Base-by-base conservation (phyloP, 2,329 filamentous ascomycete genomes). In the Colletotrichum gigasporum region DNA sequence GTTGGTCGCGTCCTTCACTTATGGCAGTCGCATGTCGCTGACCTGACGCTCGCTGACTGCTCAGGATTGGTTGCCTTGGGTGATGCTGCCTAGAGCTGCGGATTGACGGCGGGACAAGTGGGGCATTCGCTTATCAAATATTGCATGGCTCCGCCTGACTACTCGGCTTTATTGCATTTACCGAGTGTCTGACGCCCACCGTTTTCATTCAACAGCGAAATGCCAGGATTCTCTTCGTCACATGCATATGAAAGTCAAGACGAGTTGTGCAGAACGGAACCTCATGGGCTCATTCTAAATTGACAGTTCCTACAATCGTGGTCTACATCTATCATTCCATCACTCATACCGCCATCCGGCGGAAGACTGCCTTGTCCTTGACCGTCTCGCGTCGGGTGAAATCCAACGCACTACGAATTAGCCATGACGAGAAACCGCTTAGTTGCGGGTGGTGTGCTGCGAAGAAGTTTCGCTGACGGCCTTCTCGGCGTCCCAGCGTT, bases 401-500 rank as follows among this genome's bases (percentile, higher is more conserved):
- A 41, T 5, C 18, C 6, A n/a, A 14, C 7, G 14, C 16, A 14
- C 6, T 11, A 20, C 12, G 14, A 35, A 20, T 30, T 4, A 10
- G 10, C 22, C 26, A 51, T 7, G 12, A 20, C 32, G 14, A 22
- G 30, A 28, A 35, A 3, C 10, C 8, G 35, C 24, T 20, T 55
- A 42, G 16, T 55, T 28, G 18, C 41, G 48, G n/a, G 32, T 32
- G 42, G 30, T 62, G 35, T 48, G 53, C 28, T 54, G 44, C 16
- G 60, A 67, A 4, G 57, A 63, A n/a, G 55, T 68, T 50, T 65
- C 66, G 41, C 53, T 56, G 52, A 58, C 37, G 11, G 65, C 59
- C 59, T 68, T 67, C 45, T 68, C 20, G 69, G 69, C 48, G 69
- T 73, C 35, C 71, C 35, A 58, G 37, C 52, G 57, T 44, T 68